phyloP scores from a whole-genome alignment of 352 stramenopile genomes.

The Phytophthora capsici region DNA sequence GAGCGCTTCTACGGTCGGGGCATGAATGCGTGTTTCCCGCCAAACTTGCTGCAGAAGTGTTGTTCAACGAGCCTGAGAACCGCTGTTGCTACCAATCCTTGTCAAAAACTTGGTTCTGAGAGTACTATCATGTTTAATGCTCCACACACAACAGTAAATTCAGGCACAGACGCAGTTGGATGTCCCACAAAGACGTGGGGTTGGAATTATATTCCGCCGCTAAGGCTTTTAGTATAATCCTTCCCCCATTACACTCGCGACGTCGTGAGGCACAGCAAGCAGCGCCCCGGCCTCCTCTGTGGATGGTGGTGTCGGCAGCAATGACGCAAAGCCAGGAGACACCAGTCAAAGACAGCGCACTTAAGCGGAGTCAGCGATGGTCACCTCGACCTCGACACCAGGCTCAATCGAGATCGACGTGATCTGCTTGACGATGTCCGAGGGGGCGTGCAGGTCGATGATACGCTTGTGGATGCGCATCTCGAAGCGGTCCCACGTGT shows the following conservation, averaged over 20 bases:
- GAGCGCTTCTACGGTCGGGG: constrained; percentile 41
- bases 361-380: constrained; percentile 94
- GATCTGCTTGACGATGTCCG: constrained; percentile 99
- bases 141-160: too few relatives aligned
- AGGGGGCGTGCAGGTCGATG: constrained; percentile 98
- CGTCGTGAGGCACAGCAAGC: constrained; percentile 17
- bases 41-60: too few relatives aligned
- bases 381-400: constrained; percentile 99
- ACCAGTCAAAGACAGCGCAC: constrained; percentile 16
- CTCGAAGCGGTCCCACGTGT: constrained; percentile 99
- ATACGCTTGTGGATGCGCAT: constrained; percentile 99
- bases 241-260: constrained; percentile 35
- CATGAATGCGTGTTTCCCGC: neutral
- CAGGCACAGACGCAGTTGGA: constrained; percentile 1
- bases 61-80: too few relatives aligned
- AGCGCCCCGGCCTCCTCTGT: constrained; percentile 8
- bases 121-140: too few relatives aligned
- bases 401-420: constrained; percentile 99
- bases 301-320: constrained; percentile 8
- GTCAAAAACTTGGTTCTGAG: too few relatives aligned
- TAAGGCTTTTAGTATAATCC: constrained; percentile 30
- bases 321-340: neutral
- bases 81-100: too few relatives aligned
- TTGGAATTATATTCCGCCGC: constrained; percentile 42
- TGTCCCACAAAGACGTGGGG: constrained; percentile 44